phyloP scores from a whole-genome alignment of 805 yeast species.

The Debaryomyces maramus region DNA sequence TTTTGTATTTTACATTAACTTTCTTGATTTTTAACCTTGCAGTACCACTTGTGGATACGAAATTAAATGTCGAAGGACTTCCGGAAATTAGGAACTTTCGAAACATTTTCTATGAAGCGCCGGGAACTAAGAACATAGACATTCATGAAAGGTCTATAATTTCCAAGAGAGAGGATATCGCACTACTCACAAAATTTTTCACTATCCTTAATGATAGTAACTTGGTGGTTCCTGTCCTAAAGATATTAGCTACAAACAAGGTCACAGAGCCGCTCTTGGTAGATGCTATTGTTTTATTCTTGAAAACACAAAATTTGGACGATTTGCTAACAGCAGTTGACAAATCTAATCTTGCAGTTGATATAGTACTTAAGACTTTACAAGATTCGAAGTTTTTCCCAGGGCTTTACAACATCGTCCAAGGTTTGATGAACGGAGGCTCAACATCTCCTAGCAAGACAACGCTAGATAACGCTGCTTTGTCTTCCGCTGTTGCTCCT shows the following conservation, averaged over 20 bases:
- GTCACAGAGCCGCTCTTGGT: constrained; percentile 27
- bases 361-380: constrained; percentile 19
- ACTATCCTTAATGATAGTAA: constrained; percentile 20
- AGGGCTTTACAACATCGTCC: constrained; percentile 15
- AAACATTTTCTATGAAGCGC: too few species aligned
- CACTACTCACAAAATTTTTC: constrained; percentile 24
- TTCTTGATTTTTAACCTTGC: too few species aligned
- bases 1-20: too few species aligned
- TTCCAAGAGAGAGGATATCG: constrained; percentile 15
- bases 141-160: too few species aligned
- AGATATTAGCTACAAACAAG: constrained; percentile 20
- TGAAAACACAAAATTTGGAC: constrained; percentile 21
- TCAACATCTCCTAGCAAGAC: constrained; percentile 11
- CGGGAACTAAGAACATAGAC: too few species aligned
- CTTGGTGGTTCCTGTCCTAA: constrained; percentile 20
- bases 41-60: too few species aligned
- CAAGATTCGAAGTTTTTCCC: constrained; percentile 16
- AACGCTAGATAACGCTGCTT: constrained; percentile 9
- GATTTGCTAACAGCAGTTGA: constrained; percentile 24
- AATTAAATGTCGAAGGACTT: too few species aligned
- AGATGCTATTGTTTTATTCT: constrained; percentile 22
- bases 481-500: constrained; percentile 10
- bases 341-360: constrained; percentile 26
- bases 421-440: constrained; percentile 16
- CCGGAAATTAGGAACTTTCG: too few species aligned